Evolutionary conservation across 176 grass and related monocot species (phyloP).

Genomic region (Hordeum marinum): DNA sequence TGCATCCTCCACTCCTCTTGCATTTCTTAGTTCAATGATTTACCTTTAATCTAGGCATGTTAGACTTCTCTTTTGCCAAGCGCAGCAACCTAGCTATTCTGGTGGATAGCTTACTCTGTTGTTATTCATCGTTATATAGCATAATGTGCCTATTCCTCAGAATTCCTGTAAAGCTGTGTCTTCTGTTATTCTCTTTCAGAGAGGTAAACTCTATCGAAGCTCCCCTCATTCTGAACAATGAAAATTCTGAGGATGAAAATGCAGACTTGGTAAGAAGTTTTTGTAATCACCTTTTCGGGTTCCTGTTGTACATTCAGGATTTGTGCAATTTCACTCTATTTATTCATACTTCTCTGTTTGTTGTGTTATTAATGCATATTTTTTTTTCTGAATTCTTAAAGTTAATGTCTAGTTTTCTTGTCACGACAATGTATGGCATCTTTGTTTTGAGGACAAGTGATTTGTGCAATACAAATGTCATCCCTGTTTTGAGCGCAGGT

Average conservation of each 20-base stretch:
- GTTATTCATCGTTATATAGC: background rate
- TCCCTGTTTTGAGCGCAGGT: background rate
- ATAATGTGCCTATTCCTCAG: background rate
- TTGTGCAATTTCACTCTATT: background rate
- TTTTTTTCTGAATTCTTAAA: background rate
- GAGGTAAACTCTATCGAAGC: slow-evolving; percentile 68
- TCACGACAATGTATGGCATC: background rate
- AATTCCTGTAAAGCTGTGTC: slow-evolving; percentile 28
- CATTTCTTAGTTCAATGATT: background rate
- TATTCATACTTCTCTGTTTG: background rate
- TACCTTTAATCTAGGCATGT: background rate
- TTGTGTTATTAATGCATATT: background rate
- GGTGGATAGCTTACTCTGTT: background rate
- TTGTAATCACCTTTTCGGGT: background rate
- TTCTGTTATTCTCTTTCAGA: slow-evolving; percentile 31
- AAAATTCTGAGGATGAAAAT: slow-evolving; percentile 22
- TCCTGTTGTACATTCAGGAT: slow-evolving; percentile 15
- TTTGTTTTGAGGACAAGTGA: background rate
- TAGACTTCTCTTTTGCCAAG: background rate
- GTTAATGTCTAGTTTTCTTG: background rate
- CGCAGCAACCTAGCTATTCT: background rate
- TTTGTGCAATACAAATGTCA: background rate
- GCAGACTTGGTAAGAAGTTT: slow-evolving; percentile 34
- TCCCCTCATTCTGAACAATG: slow-evolving; percentile 45
- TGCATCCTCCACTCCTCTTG: background rate